Evolutionary conservation across 2,329 filamentous ascomycete species (phyloP), one percentile per base, ranked within the genome.

Genomic region (Mycogone perniciosa): DNA sequence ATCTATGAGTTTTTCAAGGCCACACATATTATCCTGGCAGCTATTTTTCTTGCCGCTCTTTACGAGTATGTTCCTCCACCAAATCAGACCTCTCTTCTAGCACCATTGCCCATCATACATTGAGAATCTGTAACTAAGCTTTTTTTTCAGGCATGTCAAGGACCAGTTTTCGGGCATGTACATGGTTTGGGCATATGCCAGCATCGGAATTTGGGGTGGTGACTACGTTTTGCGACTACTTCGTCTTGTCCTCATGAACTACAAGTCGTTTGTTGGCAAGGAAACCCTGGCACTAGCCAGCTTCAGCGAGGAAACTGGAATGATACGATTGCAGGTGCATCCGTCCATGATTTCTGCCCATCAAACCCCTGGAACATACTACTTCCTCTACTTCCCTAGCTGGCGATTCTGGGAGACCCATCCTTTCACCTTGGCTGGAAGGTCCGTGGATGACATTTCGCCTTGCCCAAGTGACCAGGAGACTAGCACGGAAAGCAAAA

Each of bases 1-100:
- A 64, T 67, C 33, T 81, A 77, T 52, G 73, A 77, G 54, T 46
- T 67, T 6, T 75, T 75, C 52, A 62, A 75, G 31, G 51, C 67
- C 11, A 37, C 68, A 2, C 72, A 80, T 50, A 75, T 78, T 9
- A 60, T 70, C 4, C 58, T 80, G 1, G 68, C 77, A 0, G 62
- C 77, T 10, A 62, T 74, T 8, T 63, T 73, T 4, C 58, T 79
- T 4, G 64, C 71, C 33, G 69, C 68, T 1, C 69, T 76, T 60
- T 76, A 70, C 52, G 69, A 71, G 69, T 73, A 62, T 49, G 74
- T 68, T 6, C 9, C 34, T 11, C 31, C 27, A 29, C 6, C 13
- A 2, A n/a, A 5, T 9, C 26, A 7, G 20, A 20, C 20, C 20
- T 20, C 20, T 20, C 20, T 20, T 20, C 20, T 41, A n/a, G 10